Evolutionary conservation across 2,329 filamentous ascomycete genomes (phyloP), one percentile per base, ranked within the genome.

Genomic region (Rasamsonia emersonii): DNA sequence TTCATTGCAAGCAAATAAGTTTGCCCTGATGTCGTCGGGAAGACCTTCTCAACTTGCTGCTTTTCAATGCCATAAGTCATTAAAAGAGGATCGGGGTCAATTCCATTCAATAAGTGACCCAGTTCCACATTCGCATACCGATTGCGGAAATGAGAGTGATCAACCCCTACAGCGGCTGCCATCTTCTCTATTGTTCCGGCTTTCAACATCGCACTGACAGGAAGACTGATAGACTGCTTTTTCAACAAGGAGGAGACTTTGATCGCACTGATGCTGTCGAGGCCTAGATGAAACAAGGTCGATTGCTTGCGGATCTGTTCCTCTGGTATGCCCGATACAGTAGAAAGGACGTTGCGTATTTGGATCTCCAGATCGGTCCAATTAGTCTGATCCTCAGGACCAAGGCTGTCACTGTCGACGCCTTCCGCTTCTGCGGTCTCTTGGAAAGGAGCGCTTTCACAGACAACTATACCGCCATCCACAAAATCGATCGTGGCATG

Each of bases 251-350:
- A 72, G 6, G 78, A 76, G 3, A 86, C 77, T 48, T 91, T 93
- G 61, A 95, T 91, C 2, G 86, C 81, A 41, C 80, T 89, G 54
- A 95, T 93, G 0, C 88, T 95, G 53, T 95, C 88, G 1, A 95
- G 73, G 0, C 88, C 88, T 2, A 95, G 68, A 41, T 91, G 79
- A 54, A 91, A 93, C 9, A 94, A 72, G 0, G 72, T 84, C 30
- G 77, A 72, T 1, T 67, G 63, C 34, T 67, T 68, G 3, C 61
- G 56, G 31, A 94, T 82, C 2, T 74, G 64, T 0, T 65, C 50
- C 11, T 66, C 56, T 0, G 77, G 63, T 0, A 81, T 58, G 10
- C 71, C 73, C 0, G 86, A 82, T 1, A 88, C 66, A 18, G 59
- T 43, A 6, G 68, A 61, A 7, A 77, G 51, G 3, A 67, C 60